phyloP scores from a whole-genome alignment of 345 rosid genomes.

The Alliaria petiolata region DNA sequence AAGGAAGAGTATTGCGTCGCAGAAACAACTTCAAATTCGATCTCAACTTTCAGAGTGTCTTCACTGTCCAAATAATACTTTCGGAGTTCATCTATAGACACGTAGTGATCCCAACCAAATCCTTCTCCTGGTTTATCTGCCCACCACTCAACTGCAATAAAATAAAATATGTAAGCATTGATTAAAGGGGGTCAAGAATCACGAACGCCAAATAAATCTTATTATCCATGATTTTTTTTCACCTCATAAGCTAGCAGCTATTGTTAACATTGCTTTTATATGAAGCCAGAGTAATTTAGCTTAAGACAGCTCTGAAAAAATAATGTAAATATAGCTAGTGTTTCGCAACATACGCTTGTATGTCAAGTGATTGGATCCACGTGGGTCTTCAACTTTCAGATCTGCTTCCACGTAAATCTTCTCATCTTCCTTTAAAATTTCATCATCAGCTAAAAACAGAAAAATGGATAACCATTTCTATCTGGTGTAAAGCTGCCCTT shows the following conservation, averaged over 20 bases:
- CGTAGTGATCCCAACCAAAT: neutral
- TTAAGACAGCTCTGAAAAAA: neutral
- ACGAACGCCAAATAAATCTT: too few relatives aligned
- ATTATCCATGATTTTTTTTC: too few relatives aligned
- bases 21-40: conserved; percentile 5
- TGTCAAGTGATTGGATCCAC: neutral
- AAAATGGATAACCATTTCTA: conserved; percentile 2
- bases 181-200: neutral
- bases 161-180: neutral
- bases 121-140: fast-evolving
- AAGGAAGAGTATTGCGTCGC: neutral
- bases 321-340: neutral
- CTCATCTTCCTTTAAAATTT: neutral
- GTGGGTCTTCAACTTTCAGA: neutral
- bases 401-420: neutral
- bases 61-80: neutral
- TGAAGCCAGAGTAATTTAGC: too few relatives aligned
- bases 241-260: neutral
- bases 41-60: neutral
- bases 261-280: neutral
- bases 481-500: neutral
- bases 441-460: neutral
- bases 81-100: neutral
- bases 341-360: neutral
- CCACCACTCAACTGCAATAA: neutral